These are phyloP conservation scores for Pseudocercospora fuligena DNA, from an alignment of 2,329 filamentous ascomycete genomes.

Conservation along the genomic window DNA sequence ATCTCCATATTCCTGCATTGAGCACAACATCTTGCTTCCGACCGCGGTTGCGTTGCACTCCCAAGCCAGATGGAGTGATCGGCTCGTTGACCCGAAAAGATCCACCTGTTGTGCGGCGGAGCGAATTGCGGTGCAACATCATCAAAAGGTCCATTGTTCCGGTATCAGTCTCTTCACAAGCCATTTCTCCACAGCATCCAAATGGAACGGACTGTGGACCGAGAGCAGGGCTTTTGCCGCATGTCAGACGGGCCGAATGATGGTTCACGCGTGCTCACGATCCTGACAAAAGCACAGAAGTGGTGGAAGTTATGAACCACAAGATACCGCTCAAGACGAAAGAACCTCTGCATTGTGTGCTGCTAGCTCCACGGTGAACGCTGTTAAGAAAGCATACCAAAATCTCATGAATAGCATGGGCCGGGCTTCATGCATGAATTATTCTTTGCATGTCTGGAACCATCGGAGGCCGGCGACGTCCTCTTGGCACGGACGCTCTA, in stretches of 20 bases:
- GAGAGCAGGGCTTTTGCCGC: neutral
- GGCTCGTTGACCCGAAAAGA: neutral
- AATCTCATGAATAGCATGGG: too few species aligned
- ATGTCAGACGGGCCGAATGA: constrained; percentile 1
- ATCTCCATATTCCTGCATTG: neutral
- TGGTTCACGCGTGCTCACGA: neutral
- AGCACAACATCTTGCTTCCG: constrained; percentile 5
- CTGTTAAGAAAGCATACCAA: neutral
- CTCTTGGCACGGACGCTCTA: constrained; percentile 9
- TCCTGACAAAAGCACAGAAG: neutral
- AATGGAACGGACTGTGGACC: neutral
- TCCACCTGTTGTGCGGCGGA: neutral
- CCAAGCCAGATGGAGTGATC: neutral
- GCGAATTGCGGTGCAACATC: neutral
- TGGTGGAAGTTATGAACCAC: neutral
- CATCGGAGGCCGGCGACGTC: constrained; percentile 9
- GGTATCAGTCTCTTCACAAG: neutral
- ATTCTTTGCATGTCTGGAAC: neutral
- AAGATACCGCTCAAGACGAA: neutral
- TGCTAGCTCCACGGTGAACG: neutral
- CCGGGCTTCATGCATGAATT: neutral
- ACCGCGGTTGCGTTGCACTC: neutral
- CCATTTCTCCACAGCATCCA: neutral
- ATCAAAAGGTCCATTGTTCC: neutral
- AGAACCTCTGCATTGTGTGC: neutral